Evolutionary conservation across 768 basidiomycete species (phyloP).

Genomic region (Phlebiopsis flavidoalba): DNA sequence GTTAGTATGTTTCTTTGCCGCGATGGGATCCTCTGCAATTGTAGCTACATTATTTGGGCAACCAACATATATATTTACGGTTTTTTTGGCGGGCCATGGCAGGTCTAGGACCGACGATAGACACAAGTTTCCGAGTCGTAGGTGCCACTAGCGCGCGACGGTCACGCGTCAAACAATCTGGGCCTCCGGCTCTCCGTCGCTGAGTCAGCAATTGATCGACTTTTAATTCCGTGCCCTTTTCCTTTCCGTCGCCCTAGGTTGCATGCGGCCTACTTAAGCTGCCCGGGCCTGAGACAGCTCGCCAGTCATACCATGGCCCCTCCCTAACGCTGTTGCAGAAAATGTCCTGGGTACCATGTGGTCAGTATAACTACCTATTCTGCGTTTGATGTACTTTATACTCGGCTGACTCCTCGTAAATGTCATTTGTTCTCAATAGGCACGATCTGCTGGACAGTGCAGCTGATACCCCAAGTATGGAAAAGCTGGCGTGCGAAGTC

Average conservation of each 20-base stretch:
- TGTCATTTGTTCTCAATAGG: constrained; percentile 30
- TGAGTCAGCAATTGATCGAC: not conserved
- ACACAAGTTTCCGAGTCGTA: not conserved
- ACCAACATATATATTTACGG: too few species aligned
- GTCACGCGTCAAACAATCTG: not conserved
- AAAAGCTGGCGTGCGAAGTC: constrained; percentile 67
- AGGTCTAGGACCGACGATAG: too few species aligned
- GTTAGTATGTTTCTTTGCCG: too few species aligned
- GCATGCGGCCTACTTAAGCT: not conserved
- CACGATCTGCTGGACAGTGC: constrained; percentile 61
- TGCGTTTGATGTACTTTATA: not conserved
- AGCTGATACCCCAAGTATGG: constrained; percentile 67
- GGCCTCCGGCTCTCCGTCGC: not conserved
- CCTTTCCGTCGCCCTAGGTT: not conserved
- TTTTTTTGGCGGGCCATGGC: too few species aligned
- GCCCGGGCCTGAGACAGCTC: not conserved
- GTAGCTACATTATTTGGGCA: too few species aligned
- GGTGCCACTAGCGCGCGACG: not conserved
- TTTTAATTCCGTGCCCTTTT: not conserved
- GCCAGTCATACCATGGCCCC: not conserved
- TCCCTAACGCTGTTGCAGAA: constrained; percentile 52
- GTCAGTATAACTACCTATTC: constrained; percentile 29
- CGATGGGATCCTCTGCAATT: too few species aligned
- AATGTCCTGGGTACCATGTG: constrained; percentile 68
- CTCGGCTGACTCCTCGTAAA: not conserved